Evolutionary conservation across 371 early-diverging fungal species (phyloP), one percentile per base, ranked within the genome.

Genomic region (Fennellomyces sp.): DNA sequence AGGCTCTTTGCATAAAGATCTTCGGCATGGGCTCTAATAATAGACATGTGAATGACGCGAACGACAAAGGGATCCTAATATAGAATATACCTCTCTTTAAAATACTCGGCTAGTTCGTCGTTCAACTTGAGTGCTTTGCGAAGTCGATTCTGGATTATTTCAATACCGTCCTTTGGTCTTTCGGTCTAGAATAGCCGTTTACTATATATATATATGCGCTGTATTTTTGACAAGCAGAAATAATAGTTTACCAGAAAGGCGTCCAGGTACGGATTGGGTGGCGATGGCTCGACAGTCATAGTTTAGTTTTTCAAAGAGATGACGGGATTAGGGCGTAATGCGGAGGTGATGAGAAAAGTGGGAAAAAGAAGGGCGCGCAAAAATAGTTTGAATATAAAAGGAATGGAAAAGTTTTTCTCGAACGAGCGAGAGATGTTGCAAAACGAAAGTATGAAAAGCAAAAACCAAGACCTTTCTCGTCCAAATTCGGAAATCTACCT

Each of bases 91-190:
- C 83, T 72, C 52, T 85, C 83, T 64, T 67, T 75, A 56, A 82
- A 80, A 51, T 85, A 85, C 38, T 83, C 81, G n/a, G 86, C 86
- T 19, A 85, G 30, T 51, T 85, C 83, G n/a, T 80, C 86, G 58
- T 81, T 81, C 5, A 81, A 48, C 30, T 71, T 69, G 23, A 74
- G 68, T 45, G 76, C 78, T 49, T 75, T 73, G 21, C 75, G 68
- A 49, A 85, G 68, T 28, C 81, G 78, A 27, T 65, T 31, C 56
- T 85, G 85, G 13, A 78, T 72, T 28, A 73, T 60, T 52, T 81
- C 80, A 19, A 84, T 63, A 17, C 78, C 80, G 57, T 82, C 75
- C 60, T 71, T 80, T 21, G 83, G 85, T 39, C 77, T 41, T 19
- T 56, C 57, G 31, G 57, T 56, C 57, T 56, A 33, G 28, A 51